Percentiles rank a stretch among this genome's conserved stretches.
Evolutionary conservation across 192 early-diverging fungal species (phyloP).

Genomic region (Paraglomus brasilianum): DNA sequence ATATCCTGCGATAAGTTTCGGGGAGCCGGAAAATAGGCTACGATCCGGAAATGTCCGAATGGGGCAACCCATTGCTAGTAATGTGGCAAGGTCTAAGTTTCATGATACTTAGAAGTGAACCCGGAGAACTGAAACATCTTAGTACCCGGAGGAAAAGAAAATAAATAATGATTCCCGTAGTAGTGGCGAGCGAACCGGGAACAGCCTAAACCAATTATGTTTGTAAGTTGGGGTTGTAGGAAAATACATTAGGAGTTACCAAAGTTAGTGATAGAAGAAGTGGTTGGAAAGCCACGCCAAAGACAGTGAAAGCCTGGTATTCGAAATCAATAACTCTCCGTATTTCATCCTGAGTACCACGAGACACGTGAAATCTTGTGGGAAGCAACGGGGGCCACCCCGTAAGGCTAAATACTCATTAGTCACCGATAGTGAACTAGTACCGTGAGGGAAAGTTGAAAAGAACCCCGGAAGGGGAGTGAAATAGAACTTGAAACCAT

Average conservation of each 20-base stretch:
- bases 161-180: constrained; percentile 5
- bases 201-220: constrained; percentile 10
- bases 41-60: constrained; percentile 18
- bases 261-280: constrained; percentile 17
- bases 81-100: not conserved
- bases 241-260: constrained; percentile 2
- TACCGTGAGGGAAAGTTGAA: constrained; percentile 72
- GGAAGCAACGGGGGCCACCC: constrained; percentile 12
- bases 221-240: constrained; percentile 5
- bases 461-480: constrained; percentile 64
- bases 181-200: constrained; percentile 22
- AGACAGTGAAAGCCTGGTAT: constrained; percentile 17
- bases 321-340: constrained; percentile 14
- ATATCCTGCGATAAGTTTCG: constrained; percentile 16
- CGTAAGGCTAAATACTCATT: constrained; percentile 24
- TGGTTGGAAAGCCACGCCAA: constrained; percentile 12
- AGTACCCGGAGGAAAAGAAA: constrained; percentile 19
- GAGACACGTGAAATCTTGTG: constrained; percentile 20
- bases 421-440: constrained; percentile 59
- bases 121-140: constrained; percentile 19
- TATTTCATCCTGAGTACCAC: constrained; percentile 10
- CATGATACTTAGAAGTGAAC: constrained; percentile 3
- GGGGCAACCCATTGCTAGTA: constrained; percentile 7
- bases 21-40: constrained; percentile 11
- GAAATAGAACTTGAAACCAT: constrained; percentile 59